Conservation (phyloP, 2,329 filamentous ascomycete species). For the Diaporthe citrichinensis region DNA sequence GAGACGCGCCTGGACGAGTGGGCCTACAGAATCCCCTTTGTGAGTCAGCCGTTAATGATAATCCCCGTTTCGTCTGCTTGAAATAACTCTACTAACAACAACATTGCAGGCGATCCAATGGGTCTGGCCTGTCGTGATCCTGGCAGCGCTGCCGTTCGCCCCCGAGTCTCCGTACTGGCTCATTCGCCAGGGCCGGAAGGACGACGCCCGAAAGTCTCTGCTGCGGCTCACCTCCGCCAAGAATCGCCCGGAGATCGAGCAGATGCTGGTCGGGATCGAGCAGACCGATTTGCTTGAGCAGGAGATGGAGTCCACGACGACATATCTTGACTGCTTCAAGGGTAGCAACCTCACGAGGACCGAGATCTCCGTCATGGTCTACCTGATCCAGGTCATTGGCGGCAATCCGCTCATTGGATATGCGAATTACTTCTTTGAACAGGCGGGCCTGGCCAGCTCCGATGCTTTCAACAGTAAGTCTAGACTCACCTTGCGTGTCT, state of each 20-base stretch:
- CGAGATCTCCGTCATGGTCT: slow-evolving; percentile 65
- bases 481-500: fast-evolving
- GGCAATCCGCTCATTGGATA: slow-evolving; percentile 66
- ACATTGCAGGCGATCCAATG: slow-evolving; percentile 51
- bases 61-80: not conserved
- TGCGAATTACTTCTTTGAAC: slow-evolving; percentile 61
- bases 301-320: slow-evolving; percentile 56
- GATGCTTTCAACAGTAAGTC: slow-evolving; percentile 56
- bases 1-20: slow-evolving; percentile 52
- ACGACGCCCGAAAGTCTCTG: slow-evolving; percentile 52
- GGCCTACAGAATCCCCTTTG: slow-evolving; percentile 55
- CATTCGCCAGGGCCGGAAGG: slow-evolving; percentile 52
- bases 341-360: slow-evolving; percentile 66
- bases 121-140: slow-evolving; percentile 57
- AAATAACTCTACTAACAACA: not conserved
- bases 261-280: slow-evolving; percentile 66
- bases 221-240: slow-evolving; percentile 47
- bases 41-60: not conserved
- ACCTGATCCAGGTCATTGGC: slow-evolving; percentile 63
- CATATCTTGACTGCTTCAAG: slow-evolving; percentile 66
- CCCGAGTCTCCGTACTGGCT: slow-evolving; percentile 62
- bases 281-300: slow-evolving; percentile 67
- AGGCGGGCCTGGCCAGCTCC: slow-evolving; percentile 60
- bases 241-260: slow-evolving; percentile 58
- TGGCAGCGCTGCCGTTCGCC: slow-evolving; percentile 50